phyloP scores from a whole-genome alignment of 1,284 basidiomycete species.

The Cutaneotrichosporon dermatis region DNA sequence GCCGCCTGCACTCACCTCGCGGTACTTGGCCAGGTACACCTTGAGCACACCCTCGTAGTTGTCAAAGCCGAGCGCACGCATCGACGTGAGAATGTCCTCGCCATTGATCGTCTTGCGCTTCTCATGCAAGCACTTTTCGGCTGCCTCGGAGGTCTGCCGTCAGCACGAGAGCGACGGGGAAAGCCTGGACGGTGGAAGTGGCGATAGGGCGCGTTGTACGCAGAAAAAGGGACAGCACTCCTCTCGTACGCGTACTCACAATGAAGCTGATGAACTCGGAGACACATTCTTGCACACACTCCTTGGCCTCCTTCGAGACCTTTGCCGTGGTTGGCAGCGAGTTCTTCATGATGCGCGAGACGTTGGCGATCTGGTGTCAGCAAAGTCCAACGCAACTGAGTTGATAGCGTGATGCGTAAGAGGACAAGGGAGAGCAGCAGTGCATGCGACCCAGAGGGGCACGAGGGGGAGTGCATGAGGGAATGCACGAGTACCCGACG shows the following conservation, averaged over 20 bases:
- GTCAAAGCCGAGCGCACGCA: conserved; percentile 85
- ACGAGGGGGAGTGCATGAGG: no score
- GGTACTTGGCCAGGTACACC: conserved; percentile 85
- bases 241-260: conserved; percentile 31
- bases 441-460: no score
- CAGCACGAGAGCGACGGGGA: no score
- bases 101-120: conserved; percentile 88
- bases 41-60: conserved; percentile 83
- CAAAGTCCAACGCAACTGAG: not conserved
- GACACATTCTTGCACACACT: conserved; percentile 93
- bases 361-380: conserved; percentile 76
- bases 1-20: conserved; percentile 59
- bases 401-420: no score
- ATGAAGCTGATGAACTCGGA: conserved; percentile 96
- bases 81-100: conserved; percentile 88
- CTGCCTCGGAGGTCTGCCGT: conserved; percentile 52
- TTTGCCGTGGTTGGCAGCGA: conserved; percentile 86
- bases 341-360: conserved; percentile 89
- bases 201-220: no score
- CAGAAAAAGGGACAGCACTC: no score
- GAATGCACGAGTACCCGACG: no score
- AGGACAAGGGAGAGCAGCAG: no score
- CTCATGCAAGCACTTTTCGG: conserved; percentile 95
- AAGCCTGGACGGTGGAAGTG: no score
- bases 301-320: conserved; percentile 94